Conservation (phyloP, 2,329 filamentous ascomycete genomes). For the Chalara sp. region DNA sequence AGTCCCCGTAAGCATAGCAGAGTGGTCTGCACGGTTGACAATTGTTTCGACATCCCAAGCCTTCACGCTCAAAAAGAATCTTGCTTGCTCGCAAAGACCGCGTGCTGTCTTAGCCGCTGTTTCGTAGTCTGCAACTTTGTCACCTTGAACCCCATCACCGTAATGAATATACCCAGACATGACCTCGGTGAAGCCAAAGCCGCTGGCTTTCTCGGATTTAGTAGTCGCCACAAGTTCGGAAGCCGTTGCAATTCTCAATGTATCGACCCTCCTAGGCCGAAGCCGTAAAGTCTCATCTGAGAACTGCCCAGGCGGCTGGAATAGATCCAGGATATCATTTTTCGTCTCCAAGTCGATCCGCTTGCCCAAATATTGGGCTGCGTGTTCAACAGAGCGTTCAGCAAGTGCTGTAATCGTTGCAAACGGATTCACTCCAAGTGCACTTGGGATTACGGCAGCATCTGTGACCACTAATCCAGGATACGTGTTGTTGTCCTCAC, state of each 20-base stretch:
- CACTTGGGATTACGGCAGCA: slow-evolving; percentile 52
- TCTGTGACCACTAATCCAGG: slow-evolving; percentile 55
- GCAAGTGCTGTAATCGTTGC: slow-evolving; percentile 65
- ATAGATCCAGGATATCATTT: slow-evolving; percentile 44
- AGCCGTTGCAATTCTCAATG: slow-evolving; percentile 33
- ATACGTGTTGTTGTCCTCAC: slow-evolving; percentile 43
- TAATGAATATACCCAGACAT: slow-evolving; percentile 56
- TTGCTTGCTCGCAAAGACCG: slow-evolving; percentile 46
- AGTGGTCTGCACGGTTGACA: slow-evolving; percentile 40
- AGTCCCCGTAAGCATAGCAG: slow-evolving; percentile 49
- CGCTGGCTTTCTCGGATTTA: slow-evolving; percentile 31
- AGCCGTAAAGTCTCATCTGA: slow-evolving; percentile 5
- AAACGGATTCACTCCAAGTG: slow-evolving; percentile 59
- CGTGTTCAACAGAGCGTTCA: slow-evolving; percentile 52
- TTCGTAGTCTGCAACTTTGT: slow-evolving; percentile 45
- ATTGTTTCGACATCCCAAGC: slow-evolving; percentile 44
- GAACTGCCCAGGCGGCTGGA: slow-evolving; percentile 39
- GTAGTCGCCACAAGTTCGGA: slow-evolving; percentile 30
- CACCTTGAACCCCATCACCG: slow-evolving; percentile 33
- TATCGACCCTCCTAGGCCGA: slow-evolving; percentile 11
- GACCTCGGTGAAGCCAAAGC: slow-evolving; percentile 56
- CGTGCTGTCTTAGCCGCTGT: slow-evolving; percentile 45
- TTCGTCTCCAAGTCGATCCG: slow-evolving; percentile 40
- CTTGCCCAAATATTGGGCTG: slow-evolving; percentile 31
- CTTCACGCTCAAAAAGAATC: slow-evolving; percentile 53